Base-by-base conservation (phyloP, 441 rosid species). In the Croton setiger region DNA sequence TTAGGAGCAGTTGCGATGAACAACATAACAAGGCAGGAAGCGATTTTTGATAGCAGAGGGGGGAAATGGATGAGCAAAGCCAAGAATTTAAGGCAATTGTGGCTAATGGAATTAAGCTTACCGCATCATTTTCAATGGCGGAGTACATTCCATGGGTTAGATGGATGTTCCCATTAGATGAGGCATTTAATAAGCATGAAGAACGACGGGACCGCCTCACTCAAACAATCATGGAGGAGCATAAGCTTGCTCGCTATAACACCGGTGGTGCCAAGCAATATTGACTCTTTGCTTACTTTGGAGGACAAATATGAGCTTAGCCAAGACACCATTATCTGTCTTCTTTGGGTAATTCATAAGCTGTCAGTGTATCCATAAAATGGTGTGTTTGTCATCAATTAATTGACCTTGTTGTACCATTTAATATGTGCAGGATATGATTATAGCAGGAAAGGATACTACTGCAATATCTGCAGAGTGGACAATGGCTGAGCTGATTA, bases 401-500 rank as follows among this genome's bases (percentile, higher is more conserved):
- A 27, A 27, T 27, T 27, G 31, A 27, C 31, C 31, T 27, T 27
- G 31, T 27, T 27, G 31, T 27, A 27, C 31, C 31, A 27, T 27
- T 27, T 27, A 27, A 27, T 27, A 27, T 27, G 31, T 27, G 31
- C 80, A 91, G 98, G 96, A 93, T 73, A 93, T 91, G 98, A 93
- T 93, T 69, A 89, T 94, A 0, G 97, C 98, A 0, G 98, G 98
- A 43, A 91, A 84, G 97, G 98, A 93, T 80, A 93, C 97, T 3
- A 81, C 97, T 17, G 91, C 94, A 11, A 91, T 91, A 51, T 72
- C 93, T 1, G 92, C 76, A 1, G 97, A 93, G 52, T 93, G 98
- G 97, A 86, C 79, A 33, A 89, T 93, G 98, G 98, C 96, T 0
- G 96, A 93, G 76, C 76, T 93, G 44, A 75, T 91, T 60, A 89